Conservation (phyloP, 129 eudicot species). For the Scalesia atractyloides region DNA sequence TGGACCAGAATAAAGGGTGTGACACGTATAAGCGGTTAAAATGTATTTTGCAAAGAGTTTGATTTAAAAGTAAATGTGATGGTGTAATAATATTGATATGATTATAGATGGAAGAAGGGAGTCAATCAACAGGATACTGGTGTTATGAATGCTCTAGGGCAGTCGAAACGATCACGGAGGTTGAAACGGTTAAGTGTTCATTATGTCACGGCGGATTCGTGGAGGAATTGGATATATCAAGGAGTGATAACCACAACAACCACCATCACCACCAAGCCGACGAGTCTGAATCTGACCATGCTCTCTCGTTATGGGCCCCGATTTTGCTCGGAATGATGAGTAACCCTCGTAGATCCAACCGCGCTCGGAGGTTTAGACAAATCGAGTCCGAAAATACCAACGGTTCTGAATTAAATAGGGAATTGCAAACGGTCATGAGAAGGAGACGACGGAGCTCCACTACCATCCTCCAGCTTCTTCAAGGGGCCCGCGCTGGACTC, state of each 20-base stretch:
- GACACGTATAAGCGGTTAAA: too few species aligned
- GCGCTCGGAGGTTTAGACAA: conserved; percentile 46
- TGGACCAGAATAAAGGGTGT: too few species aligned
- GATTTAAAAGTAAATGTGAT: not conserved
- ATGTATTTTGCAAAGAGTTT: not conserved
- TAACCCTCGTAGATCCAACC: conserved; percentile 42
- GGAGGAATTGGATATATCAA: conserved; percentile 56
- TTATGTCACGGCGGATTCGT: conserved; percentile 61
- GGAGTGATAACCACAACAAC: conserved; percentile 22
- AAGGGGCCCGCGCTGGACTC: conserved; percentile 38
- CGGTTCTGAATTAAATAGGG: conserved; percentile 40
- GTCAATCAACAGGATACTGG: conserved; percentile 56
- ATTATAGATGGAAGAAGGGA: conserved; percentile 56
- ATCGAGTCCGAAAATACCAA: conserved; percentile 34
- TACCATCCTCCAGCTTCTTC: conserved; percentile 57
- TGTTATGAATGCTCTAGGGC: conserved; percentile 59
- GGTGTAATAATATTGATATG: not conserved
- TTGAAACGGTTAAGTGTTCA: conserved; percentile 60
- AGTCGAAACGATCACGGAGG: conserved; percentile 56
- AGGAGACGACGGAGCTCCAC: conserved; percentile 61
- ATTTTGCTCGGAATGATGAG: conserved; percentile 72
- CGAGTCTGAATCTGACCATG: conserved; percentile 52
- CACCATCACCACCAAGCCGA: conserved; percentile 23
- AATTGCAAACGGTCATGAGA: conserved; percentile 38
- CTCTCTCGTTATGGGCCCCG: conserved; percentile 79